These are phyloP conservation scores for Saccharum hybrid DNA, from an alignment of 202 grass and related monocot genomes.

Conservation along the genomic window DNA sequence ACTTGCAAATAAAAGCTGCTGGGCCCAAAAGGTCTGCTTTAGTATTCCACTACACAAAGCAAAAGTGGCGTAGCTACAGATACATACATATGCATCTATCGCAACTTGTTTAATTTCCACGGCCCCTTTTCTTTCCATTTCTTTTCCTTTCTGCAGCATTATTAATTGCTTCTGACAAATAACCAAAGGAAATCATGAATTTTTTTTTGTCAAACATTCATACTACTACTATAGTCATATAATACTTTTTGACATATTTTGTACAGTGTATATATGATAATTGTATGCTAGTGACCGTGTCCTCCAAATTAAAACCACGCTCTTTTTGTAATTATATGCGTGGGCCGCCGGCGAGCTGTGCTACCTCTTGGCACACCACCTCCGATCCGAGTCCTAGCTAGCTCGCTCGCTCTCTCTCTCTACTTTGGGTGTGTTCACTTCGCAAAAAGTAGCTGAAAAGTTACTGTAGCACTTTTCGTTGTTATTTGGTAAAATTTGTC, in stretches of 20 bases:
- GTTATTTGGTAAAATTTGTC: too few relatives aligned
- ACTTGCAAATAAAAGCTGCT: slow-evolving; percentile 40
- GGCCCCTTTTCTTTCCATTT: background rate
- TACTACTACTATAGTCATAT: background rate
- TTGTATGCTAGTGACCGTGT: background rate
- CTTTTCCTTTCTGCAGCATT: background rate
- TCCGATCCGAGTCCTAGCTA: too few relatives aligned
- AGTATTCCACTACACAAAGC: slow-evolving; percentile 65
- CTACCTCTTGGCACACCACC: too few relatives aligned
- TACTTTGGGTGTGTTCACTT: too few relatives aligned
- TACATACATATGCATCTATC: background rate
- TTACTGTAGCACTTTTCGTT: too few relatives aligned
- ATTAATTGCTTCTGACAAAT: background rate
- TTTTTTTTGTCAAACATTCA: background rate
- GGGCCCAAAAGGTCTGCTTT: slow-evolving; percentile 54
- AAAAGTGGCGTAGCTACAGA: slow-evolving; percentile 43
- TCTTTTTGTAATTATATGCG: too few relatives aligned
- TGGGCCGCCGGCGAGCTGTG: too few relatives aligned
- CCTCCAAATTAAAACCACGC: too few relatives aligned
- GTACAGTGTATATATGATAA: background rate
- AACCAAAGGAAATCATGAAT: background rate
- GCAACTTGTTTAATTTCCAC: slow-evolving; percentile 1
- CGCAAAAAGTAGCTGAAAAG: too few relatives aligned
- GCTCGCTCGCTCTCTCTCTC: too few relatives aligned
- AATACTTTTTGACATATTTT: background rate